Percentiles rank a stretch among this genome's conserved stretches.
Evolutionary conservation across 345 rosid genomes (phyloP).

Genomic region (Hypericum androsaemum): DNA sequence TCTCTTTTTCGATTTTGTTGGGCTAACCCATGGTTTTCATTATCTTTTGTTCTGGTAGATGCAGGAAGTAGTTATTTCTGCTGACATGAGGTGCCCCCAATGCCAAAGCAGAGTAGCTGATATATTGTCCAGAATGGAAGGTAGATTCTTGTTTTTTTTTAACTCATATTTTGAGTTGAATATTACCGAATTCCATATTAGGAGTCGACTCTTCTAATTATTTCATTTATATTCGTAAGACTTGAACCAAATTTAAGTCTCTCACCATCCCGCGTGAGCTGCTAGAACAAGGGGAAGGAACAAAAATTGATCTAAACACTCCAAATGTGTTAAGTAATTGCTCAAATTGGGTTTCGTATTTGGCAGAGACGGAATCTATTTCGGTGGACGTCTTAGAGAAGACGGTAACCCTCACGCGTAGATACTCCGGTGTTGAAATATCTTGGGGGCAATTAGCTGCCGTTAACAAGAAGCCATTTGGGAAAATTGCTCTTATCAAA

Average conservation of each 20-base stretch:
- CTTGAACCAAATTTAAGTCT: too few relatives aligned
- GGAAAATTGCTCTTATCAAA: conserved; percentile 49
- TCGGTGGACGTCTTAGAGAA: conserved; percentile 59
- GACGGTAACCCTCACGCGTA: conserved; percentile 61
- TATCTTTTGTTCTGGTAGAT: conserved; percentile 29
- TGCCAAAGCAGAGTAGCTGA: conserved; percentile 71
- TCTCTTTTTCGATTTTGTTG: not conserved
- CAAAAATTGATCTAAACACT: too few relatives aligned
- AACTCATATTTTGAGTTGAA: too few relatives aligned
- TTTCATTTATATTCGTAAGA: too few relatives aligned
- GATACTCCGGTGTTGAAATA: conserved; percentile 33
- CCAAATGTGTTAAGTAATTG: too few relatives aligned
- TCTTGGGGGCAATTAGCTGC: conserved; percentile 24
- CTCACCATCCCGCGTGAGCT: too few relatives aligned
- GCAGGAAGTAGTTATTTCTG: conserved; percentile 75
- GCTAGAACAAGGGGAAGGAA: too few relatives aligned
- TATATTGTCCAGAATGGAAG: conserved; percentile 64
- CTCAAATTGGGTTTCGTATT: not conserved
- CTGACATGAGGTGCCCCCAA: conserved; percentile 56
- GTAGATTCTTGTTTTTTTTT: conserved; percentile 23
- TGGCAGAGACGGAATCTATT: conserved; percentile 67
- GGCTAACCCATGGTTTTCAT: not conserved
- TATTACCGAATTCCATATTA: too few relatives aligned
- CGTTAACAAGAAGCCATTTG: conserved; percentile 24
- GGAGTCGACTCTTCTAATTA: too few relatives aligned